Evolutionary conservation across 2,329 filamentous ascomycete genomes (phyloP), one percentile per base, ranked within the genome.

Genomic region (Macrophomina pseudophaseolina): DNA sequence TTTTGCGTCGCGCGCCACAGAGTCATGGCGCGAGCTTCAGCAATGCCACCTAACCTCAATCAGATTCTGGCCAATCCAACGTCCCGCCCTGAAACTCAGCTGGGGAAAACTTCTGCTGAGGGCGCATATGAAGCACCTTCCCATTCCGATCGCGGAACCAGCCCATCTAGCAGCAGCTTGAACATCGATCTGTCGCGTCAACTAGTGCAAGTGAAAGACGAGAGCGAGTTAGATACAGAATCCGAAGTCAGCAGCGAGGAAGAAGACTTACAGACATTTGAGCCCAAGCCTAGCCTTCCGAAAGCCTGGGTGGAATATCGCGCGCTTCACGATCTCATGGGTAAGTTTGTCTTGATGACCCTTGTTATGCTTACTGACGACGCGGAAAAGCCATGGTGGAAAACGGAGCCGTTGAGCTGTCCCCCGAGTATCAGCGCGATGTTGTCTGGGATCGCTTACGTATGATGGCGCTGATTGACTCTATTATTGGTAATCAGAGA

Each of bases 341-440:
- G 60, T 64, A 32, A 49, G 48, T 4, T 14, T 48, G 28, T 11
- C 28, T 48, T n/a, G 32, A 38, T 23, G 23, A 23, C 23, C 3
- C n/a, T 35, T 32, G 53, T 23, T 46, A 48, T 33, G 30, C 56
- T 71, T 67, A 66, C 69, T 44, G 16, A 44, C 16, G 9, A n/a
- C 11, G 11, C 42, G 42, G 7, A 23, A 5, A 44, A 18, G 23
- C 32, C 14, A 68, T 70, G 14, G 64, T 77, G 11, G 69, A 75
- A 1, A 64, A 64, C 5, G 69, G 68, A 6, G 40, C 18, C 1
- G 74, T 84, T 48, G 74, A 82, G 52, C 71, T 83, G 5, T 74
- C 83, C 64, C 81, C 82, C 4, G 79, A 81, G 16, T 83, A 84
- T 60, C 82, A 84, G 69, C 73, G 82, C 66, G 81, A 80, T 42